Percentiles rank a stretch among this genome's conserved stretches.
phyloP scores from a whole-genome alignment of 495 filamentous ascomycete genomes.

The Penicillium canariense region DNA sequence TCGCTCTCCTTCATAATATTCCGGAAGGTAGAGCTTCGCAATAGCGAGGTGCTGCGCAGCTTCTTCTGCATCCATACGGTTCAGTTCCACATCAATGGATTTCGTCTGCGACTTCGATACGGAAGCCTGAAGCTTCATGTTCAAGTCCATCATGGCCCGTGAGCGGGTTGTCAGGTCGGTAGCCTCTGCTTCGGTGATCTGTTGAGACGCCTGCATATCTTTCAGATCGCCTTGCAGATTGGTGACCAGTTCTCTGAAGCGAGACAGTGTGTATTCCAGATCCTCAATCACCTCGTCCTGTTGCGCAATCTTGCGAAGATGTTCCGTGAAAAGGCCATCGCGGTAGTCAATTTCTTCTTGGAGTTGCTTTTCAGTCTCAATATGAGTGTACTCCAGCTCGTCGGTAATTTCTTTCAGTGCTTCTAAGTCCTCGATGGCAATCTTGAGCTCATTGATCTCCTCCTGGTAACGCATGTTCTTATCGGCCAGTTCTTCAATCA shows the following conservation, averaged over 20 bases:
- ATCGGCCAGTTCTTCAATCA: conserved; percentile 89
- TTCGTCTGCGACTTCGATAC: conserved; percentile 89
- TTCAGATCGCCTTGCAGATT: conserved; percentile 84
- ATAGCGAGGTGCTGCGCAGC: conserved; percentile 84
- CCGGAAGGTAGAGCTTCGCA: conserved; percentile 83
- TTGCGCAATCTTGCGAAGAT: conserved; percentile 54
- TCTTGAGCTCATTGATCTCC: conserved; percentile 76
- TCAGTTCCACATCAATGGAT: conserved; percentile 86
- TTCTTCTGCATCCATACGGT: conserved; percentile 86
- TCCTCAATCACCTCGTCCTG: conserved; percentile 80
- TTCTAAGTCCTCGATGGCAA: conserved; percentile 80
- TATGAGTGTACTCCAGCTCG: conserved; percentile 89
- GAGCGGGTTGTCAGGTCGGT: conserved; percentile 82
- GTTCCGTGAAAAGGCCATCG: conserved; percentile 74
- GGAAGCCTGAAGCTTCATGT: conserved; percentile 86
- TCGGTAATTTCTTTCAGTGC: conserved; percentile 87
- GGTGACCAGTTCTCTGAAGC: conserved; percentile 85
- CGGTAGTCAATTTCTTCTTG: conserved; percentile 88
- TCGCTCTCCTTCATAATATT: conserved; percentile 72
- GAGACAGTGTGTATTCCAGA: conserved; percentile 80
- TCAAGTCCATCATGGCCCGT: conserved; percentile 92
- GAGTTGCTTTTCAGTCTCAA: conserved; percentile 89
- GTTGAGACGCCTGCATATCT: conserved; percentile 85
- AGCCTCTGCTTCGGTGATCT: conserved; percentile 88
- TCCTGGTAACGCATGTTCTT: conserved; percentile 79